Evolutionary conservation across 257 asterid species (phyloP), one percentile per base, ranked within the genome.

Genomic region (Solanum ossicruentum): DNA sequence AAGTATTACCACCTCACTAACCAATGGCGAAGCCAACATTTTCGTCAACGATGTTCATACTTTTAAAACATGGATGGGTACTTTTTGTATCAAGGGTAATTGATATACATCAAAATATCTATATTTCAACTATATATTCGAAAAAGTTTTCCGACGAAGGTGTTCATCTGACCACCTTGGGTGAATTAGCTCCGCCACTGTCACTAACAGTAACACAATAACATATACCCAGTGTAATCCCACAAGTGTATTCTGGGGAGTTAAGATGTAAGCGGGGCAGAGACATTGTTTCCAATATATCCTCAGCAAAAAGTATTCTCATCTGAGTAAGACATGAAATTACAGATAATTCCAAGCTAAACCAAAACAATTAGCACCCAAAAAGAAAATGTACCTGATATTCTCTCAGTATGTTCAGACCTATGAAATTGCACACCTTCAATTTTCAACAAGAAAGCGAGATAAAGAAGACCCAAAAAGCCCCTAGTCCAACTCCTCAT

Each of bases 341-440:
- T n/a, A 7, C 55, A 6, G 5, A 63, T 47, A 60, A 15, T 5
- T 61, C 43, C 77, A 82, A 82, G 4, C 45, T 66, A 82, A 61
- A 83, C 52, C 39, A 49, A 2, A 49, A 66, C 11, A 66, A 3
- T 66, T 47, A 49, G 23, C 16, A 49, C 10, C 60, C 61, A 75
- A 75, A 32, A 49, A 75, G 60, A 15, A 75, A 75, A 75, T 23
- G 61, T 23, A 90, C 92, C 91, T 72, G 89, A 87, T 41, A 90
- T 90, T 87, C 92, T 85, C 83, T 90, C 92, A 78, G 92, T 88
- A 23, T 72, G 89, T 49, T 88, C 90, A 84, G 85, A 82, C 73
- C 78, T 85, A n/a, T 85, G 87, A 39, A 90, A 88, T 88, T 85
- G 84, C 86, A 89, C 83, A 72, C 86, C 91, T 79, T 86, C 91